phyloP scores from a whole-genome alignment of 805 yeast species.

The Candida palmyrensis region DNA sequence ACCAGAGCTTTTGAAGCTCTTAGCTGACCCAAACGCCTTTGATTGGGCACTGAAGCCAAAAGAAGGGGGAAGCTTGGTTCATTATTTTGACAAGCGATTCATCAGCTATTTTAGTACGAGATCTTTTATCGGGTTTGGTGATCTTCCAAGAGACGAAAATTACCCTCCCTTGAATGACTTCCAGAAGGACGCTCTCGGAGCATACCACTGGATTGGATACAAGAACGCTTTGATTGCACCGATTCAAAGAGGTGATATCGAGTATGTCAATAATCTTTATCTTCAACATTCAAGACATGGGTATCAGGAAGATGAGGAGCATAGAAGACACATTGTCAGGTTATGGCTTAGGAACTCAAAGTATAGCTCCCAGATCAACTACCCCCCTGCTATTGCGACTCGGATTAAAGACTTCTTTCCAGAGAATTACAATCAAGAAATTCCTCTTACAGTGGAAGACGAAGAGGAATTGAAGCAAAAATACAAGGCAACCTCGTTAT shows the following conservation, averaged over 20 bases:
- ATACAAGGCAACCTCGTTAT: constrained; percentile 6
- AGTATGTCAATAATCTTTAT: constrained; percentile 8
- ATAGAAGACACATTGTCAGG: constrained; percentile 9
- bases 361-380: constrained; percentile 4
- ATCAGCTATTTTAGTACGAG: constrained; percentile 7
- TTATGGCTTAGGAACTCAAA: constrained; percentile 10
- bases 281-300: constrained; percentile 9
- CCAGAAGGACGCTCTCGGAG: constrained; percentile 10
- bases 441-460: constrained; percentile 8
- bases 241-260: constrained; percentile 9
- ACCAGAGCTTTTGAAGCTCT: constrained; percentile 7
- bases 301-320: constrained; percentile 6
- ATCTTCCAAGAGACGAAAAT: constrained; percentile 8
- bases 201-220: constrained; percentile 8
- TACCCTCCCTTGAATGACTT: constrained; percentile 6
- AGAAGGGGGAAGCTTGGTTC: constrained; percentile 6
- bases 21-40: constrained; percentile 5
- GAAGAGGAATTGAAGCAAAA: constrained; percentile 7
- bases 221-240: constrained; percentile 4
- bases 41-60: constrained; percentile 5
- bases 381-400: constrained; percentile 4
- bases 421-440: constrained; percentile 7
- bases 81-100: constrained; percentile 5
- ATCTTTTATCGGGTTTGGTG: constrained; percentile 8
- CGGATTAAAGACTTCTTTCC: constrained; percentile 7